Evolutionary conservation across 257 asterid species (phyloP), one percentile per base, ranked within the genome.

Genomic region (Nicotiana otophora): DNA sequence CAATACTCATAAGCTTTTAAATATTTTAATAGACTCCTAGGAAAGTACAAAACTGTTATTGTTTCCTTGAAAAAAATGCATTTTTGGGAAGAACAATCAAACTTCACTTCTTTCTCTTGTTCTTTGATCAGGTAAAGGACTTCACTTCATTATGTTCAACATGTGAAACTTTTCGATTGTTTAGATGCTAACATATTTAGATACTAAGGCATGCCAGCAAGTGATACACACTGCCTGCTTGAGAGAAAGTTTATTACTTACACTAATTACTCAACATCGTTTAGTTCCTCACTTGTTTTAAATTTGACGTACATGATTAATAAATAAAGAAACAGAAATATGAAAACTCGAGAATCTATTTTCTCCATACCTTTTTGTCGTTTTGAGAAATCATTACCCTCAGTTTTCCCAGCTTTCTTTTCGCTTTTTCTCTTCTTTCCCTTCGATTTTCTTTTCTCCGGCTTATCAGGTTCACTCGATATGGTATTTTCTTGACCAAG

Each of bases 371-470:
- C 94, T 80, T 72, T 78, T 84, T 64, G 80, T 61, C 76, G 79
- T 88, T 85, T 83, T 33, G 77, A 30, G 10, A 64, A 79, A 68
- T 84, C 84, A 6, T 72, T 86, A 67, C n/a, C 81, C 46, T 74
- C 87, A 51, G 36, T 62, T 61, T 26, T 78, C 39, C 77, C 54
- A 39, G 60, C 58, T 70, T 69, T 82, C 84, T 84, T 87, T 30
- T 48, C 84, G 66, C 84, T 82, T 62, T 83, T 90, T 68, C 85
- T 88, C 75, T 82, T 89, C 89, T 85, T 92, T 82, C 84, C 88
- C 68, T 77, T 89, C 61, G 62, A 79, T 72, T 85, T 88, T 85
- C 70, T 83, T 86, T 75, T 81, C 58, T 85, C 74, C 61, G 70
- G 82, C 60, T 78, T 88, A 51, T 14, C 77, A 63, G 7, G 86